These are phyloP conservation scores for Jatropha multifida DNA, from an alignment of 441 rosid genomes.

Conservation along the genomic window DNA sequence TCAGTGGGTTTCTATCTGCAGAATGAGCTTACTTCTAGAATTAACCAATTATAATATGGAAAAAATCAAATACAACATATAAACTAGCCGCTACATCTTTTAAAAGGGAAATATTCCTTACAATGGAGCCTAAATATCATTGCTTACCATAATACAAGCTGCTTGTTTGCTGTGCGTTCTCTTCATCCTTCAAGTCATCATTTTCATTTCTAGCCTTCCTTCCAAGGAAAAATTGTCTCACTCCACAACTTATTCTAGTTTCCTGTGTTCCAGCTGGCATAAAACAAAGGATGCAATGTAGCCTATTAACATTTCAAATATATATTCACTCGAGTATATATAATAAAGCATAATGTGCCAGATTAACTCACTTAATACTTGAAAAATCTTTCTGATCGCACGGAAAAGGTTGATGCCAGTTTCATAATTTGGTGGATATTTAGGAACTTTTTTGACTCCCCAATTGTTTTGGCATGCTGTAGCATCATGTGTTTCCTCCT, in stretches of 20 bases:
- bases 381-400: not conserved
- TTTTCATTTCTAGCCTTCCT: not conserved
- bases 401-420: slow-evolving; percentile 25
- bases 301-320: not conserved
- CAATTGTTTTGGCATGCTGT: not conserved
- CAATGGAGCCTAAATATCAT: not conserved
- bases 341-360: not conserved
- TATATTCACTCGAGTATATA: not conserved
- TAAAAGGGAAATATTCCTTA: too few relatives aligned
- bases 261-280: not conserved
- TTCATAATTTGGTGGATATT: slow-evolving; percentile 31
- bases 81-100: too few relatives aligned
- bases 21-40: not conserved
- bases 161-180: slow-evolving; percentile 8
- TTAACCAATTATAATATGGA: not conserved
- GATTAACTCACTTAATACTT: slow-evolving; percentile 3
- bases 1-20: not conserved
- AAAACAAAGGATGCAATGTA: too few relatives aligned
- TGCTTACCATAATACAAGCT: slow-evolving; percentile 8
- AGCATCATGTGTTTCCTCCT: slow-evolving; percentile 13
- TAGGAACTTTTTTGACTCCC: not conserved
- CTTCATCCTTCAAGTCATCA: slow-evolving; percentile 7
- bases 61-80: not conserved
- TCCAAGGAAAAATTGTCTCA: not conserved
- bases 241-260: slow-evolving; percentile 1